Evolutionary conservation across 371 early-diverging fungal species (phyloP), one percentile per base, ranked within the genome.

Genomic region (Basidiobolus meristosporus): DNA sequence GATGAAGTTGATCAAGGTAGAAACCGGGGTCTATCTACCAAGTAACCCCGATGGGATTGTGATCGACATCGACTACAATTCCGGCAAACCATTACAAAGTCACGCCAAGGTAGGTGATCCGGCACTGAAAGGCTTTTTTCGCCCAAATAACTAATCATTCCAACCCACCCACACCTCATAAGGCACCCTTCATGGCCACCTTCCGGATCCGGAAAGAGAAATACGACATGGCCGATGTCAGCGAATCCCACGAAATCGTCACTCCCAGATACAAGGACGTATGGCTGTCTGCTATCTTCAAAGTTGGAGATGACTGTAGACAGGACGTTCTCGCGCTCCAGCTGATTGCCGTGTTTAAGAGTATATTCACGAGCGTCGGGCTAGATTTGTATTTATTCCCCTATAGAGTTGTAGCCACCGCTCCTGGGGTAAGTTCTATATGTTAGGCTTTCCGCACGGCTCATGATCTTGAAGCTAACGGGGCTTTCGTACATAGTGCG

Each of bases 101-200:
- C 98, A 98, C 53, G 98, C 99, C 39, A 99, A 99, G 65, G 80
- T 78, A 48, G 38, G 14, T 19, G 18, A 16, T 14, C 31, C n/a
- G 38, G 6, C 7, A 16, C 26, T 20, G 43, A 53, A 20, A 2
- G 39, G 11, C n/a, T 12, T 19, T 17, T 17, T n/a, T n/a, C n/a
- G 18, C 12, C 12, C n/a, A 12, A 16, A 36, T 39, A 32, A 21
- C 21, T 43, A 20, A 33, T 23, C 19, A 7, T 11, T 30, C n/a
- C n/a, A n/a, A n/a, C n/a, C 39, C 41, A 22, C 16, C 5, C 21
- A n/a, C 21, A 32, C 47, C n/a, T n/a, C n/a, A n/a, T n/a, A n/a
- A 77, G 73, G 95, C 98, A 0, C 99, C 99, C 3, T 99, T 95
- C 55, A 90, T 99, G 96, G 98, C 97, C 2, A 90, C 98, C 1